Conservation (phyloP, 805 yeast genomes). For the Candida nemodendra region DNA sequence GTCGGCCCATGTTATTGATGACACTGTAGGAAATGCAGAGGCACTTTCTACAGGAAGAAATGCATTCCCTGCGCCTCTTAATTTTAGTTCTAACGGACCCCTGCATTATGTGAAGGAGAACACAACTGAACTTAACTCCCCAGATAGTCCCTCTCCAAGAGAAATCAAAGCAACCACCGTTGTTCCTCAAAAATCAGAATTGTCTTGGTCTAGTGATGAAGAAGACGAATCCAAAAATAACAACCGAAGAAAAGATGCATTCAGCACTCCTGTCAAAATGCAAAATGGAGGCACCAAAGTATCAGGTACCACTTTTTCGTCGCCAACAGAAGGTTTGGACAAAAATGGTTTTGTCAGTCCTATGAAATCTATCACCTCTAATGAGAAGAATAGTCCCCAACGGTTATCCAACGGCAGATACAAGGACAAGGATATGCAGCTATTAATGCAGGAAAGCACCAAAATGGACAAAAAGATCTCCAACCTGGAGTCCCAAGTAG, state of each 20-base stretch:
- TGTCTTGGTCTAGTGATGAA: constrained; percentile 88
- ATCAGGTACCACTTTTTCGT: background rate
- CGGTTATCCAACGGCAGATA: constrained; percentile 17
- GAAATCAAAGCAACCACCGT: constrained; percentile 60
- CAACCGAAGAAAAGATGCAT: constrained; percentile 29
- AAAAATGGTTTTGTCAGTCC: constrained; percentile 2
- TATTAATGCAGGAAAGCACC: constrained; percentile 46
- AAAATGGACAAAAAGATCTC: constrained; percentile 48
- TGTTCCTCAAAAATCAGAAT: constrained; percentile 79
- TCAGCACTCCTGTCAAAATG: constrained; percentile 11
- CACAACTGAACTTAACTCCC: constrained; percentile 18
- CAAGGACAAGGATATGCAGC: constrained; percentile 42
- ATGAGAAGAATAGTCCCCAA: constrained; percentile 1
- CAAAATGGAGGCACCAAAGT: background rate
- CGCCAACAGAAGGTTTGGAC: constrained; percentile 1
- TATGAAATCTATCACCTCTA: background rate
- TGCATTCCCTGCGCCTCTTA: constrained; percentile 1
- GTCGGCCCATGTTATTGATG: constrained; percentile 13
- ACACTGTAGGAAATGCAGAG: constrained; percentile 1
- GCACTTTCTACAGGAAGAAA: constrained; percentile 2
- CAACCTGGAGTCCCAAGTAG: constrained; percentile 32
- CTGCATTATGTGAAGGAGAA: too few species aligned
- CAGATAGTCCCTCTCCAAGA: constrained; percentile 31
- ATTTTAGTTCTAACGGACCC: constrained; percentile 1
- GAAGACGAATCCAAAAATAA: constrained; percentile 45